Evolutionary conservation across 352 stramenopile genomes (phyloP).

Genomic region (Discostella stelligera): DNA sequence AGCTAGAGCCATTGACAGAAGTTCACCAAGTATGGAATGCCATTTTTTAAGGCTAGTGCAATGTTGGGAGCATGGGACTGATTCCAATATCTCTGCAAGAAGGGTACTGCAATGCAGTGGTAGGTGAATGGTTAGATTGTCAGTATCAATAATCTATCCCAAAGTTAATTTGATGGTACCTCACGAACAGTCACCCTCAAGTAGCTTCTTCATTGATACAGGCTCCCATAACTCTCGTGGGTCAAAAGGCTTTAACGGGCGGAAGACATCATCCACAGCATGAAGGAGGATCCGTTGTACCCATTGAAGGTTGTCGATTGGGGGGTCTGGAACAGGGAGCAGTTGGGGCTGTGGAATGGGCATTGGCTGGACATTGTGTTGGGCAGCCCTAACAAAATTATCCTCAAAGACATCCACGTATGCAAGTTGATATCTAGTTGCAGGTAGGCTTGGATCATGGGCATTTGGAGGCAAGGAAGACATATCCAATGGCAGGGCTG

Average conservation of each 20-base stretch:
- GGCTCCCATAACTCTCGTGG: conserved; percentile 26
- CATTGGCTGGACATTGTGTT: conserved; percentile 20
- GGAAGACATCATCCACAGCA: conserved; percentile 48
- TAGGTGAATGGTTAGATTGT: no score
- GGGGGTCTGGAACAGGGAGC: not conserved
- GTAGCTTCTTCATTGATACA: conserved; percentile 63
- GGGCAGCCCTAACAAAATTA: conserved; percentile 46
- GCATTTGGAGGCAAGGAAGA: not conserved
- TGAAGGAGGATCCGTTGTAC: conserved; percentile 14
- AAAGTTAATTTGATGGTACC: no score
- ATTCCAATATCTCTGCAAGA: conserved; percentile 39
- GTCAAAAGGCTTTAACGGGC: conserved; percentile 13
- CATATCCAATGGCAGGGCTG: not conserved
- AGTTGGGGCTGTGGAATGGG: no score
- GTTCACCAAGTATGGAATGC: conserved; percentile 46
- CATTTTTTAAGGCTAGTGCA: conserved; percentile 32
- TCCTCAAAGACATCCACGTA: conserved; percentile 61
- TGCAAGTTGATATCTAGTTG: not conserved
- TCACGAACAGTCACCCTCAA: conserved; percentile 50
- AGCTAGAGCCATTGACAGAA: conserved; percentile 46
- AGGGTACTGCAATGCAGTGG: conserved; percentile 30
- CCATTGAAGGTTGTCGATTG: not conserved
- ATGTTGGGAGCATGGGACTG: conserved; percentile 3
- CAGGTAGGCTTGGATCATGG: conserved; percentile 3
- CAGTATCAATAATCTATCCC: no score